Evolutionary conservation across 1,284 basidiomycete species (phyloP), one percentile per base, ranked within the genome.

Genomic region (Apiotrichum porosum): DNA sequence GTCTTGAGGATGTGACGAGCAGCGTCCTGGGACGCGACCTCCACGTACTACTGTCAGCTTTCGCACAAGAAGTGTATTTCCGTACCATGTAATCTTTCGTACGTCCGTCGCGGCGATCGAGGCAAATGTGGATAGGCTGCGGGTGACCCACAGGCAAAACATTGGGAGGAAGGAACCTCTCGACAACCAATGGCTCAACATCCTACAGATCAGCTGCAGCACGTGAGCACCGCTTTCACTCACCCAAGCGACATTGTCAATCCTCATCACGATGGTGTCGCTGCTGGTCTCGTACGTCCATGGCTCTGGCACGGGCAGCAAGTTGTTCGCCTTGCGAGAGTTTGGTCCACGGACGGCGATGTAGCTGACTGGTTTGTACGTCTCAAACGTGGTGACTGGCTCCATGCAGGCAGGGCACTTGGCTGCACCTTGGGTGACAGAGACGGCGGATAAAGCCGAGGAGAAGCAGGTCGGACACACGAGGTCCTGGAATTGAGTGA

Each of bases 191-290:
- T 2, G 72, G 72, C 3, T 71, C 73, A 19, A 73, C 51, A 44
- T 75, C 72, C 70, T 72, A 44, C 1, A 8, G 2, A 26, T 46
- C 15, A 42, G 40, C 14, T 15, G 17, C 4, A 17, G 5, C 13
- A n/a, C 24, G 3, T 36, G 3, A 9, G 1, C 4, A n/a, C 18
- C 9, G 15, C 2, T 3, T 8, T 13, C 45, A 22, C 62, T 56
- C 21, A 64, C 68, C 71, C 71, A 73, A 19, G 69, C 68, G 0
- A 73, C 63, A 35, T 73, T 73, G 54, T 73, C 71, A 37, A 73
- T 70, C 32, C 71, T 56, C 55, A 73, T 59, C 5, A 70, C 62
- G 9, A 61, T 51, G 0, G 57, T 54, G 35, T 49, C 9, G 21
- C 49, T 43, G 14, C 36, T 40, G 14, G 18, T 34, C 18, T 44